phyloP scores from a whole-genome alignment of 2,329 filamentous ascomycete species.

The Malbranchea zuffiana region DNA sequence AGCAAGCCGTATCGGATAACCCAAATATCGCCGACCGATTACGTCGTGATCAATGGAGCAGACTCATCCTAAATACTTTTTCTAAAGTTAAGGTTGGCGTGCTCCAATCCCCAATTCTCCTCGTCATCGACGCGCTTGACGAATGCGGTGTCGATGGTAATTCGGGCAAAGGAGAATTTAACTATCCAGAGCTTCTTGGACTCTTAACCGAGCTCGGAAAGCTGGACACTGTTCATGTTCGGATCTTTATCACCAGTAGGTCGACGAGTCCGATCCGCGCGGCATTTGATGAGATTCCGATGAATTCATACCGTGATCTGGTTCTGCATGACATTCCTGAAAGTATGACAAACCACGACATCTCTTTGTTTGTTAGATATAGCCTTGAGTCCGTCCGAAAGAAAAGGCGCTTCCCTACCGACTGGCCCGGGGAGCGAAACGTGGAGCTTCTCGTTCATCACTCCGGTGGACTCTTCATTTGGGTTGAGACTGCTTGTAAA shows the following conservation, averaged over 20 bases:
- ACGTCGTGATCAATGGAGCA: neutral
- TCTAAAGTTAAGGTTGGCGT: neutral
- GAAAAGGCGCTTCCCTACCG: slow-evolving; percentile 1
- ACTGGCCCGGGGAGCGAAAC: neutral
- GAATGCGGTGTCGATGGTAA: too few relatives aligned
- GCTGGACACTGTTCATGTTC: slow-evolving; percentile 12
- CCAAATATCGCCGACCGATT: neutral
- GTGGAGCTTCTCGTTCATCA: neutral
- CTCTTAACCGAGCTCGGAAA: slow-evolving; percentile 12
- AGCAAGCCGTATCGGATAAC: neutral
- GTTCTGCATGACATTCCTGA: slow-evolving; percentile 18
- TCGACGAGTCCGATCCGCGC: slow-evolving; percentile 20
- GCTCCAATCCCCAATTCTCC: neutral
- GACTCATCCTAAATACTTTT: too few relatives aligned
- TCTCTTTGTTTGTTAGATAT: slow-evolving; percentile 9
- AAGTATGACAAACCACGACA: slow-evolving; percentile 12
- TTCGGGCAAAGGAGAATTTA: too few relatives aligned
- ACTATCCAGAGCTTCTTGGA: slow-evolving; percentile 17
- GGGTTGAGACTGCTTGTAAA: slow-evolving; percentile 18
- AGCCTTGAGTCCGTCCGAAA: slow-evolving; percentile 15
- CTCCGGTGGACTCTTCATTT: slow-evolving; percentile 6
- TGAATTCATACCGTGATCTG: slow-evolving; percentile 16
- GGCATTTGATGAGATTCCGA: slow-evolving; percentile 15
- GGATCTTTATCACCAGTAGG: slow-evolving; percentile 22
- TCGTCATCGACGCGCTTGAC: slow-evolving; percentile 23